These are phyloP conservation scores for Bassia scoparia DNA, from an alignment of 148 eudicot genomes.

Conservation along the genomic window DNA sequence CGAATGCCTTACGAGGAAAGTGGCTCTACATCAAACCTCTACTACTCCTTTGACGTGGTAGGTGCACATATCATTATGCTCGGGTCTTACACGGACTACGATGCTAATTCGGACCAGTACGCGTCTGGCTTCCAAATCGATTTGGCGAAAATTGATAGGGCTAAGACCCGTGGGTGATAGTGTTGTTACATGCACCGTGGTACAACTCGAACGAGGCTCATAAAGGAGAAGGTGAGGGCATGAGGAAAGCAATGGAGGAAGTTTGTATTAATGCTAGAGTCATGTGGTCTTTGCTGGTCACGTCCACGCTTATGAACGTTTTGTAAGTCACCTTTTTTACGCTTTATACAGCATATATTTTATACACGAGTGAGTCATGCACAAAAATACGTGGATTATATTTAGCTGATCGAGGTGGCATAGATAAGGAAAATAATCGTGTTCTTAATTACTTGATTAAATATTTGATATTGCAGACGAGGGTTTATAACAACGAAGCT, in stretches of 20 bases:
- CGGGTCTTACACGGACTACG: slow-evolving; percentile 62
- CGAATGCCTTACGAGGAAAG: slow-evolving; percentile 60
- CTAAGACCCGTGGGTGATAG: slow-evolving; percentile 51
- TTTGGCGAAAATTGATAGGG: slow-evolving; percentile 43
- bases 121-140: slow-evolving; percentile 51
- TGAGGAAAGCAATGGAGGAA: slow-evolving; percentile 61
- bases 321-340: slow-evolving; percentile 40
- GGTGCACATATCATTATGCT: slow-evolving; percentile 65
- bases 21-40: slow-evolving; percentile 58
- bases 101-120: slow-evolving; percentile 50
- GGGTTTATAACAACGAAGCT: slow-evolving; percentile 54
- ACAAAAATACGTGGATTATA: no score
- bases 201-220: slow-evolving; percentile 56
- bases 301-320: slow-evolving; percentile 75
- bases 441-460: no score
- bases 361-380: no score
- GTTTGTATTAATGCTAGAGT: slow-evolving; percentile 50
- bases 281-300: slow-evolving; percentile 55
- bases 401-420: no score
- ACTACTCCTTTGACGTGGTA: slow-evolving; percentile 65
- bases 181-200: slow-evolving; percentile 61
- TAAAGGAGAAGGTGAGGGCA: slow-evolving; percentile 60
- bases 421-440: no score
- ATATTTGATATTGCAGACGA: slow-evolving; percentile 35
- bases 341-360: not conserved